Evolutionary conservation across 352 stramenopile genomes (phyloP).

Genomic region (Phytophthora sp.): DNA sequence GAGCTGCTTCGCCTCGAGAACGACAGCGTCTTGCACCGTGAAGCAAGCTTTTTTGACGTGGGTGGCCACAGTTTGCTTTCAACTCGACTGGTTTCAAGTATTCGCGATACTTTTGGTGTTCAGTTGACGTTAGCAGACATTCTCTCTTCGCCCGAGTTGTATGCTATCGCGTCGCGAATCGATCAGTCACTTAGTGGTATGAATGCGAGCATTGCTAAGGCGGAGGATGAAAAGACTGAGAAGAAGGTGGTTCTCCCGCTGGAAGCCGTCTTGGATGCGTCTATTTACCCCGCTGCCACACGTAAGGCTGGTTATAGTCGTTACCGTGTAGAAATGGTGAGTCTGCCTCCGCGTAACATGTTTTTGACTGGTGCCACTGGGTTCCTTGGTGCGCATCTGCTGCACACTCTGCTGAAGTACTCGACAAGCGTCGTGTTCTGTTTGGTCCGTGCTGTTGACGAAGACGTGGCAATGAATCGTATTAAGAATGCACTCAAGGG

Average conservation of each 20-base stretch:
- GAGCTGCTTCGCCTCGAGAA: constrained; percentile 71
- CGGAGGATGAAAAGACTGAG: constrained; percentile 9
- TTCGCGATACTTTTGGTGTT: constrained; percentile 67
- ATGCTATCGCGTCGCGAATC: constrained; percentile 62
- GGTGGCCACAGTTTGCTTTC: constrained; percentile 83
- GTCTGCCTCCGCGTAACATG: constrained; percentile 71
- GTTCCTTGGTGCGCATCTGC: constrained; percentile 88
- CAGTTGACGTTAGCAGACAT: constrained; percentile 83
- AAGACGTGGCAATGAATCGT: constrained; percentile 55
- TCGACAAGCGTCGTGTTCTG: constrained; percentile 83
- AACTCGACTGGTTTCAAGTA: constrained; percentile 72
- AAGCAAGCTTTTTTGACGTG: constrained; percentile 82
- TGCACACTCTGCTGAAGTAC: constrained; percentile 80
- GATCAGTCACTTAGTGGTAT: constrained; percentile 38
- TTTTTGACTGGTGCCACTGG: constrained; percentile 92
- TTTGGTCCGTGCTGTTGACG: constrained; percentile 71
- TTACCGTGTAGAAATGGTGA: constrained; percentile 80
- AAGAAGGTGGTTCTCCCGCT: constrained; percentile 68
- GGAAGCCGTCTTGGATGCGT: constrained; percentile 68
- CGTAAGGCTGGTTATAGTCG: constrained; percentile 80
- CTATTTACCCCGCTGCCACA: constrained; percentile 76
- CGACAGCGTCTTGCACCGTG: constrained; percentile 57
- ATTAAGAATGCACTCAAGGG: constrained; percentile 63
- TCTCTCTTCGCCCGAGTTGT: constrained; percentile 61
- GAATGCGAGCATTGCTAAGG: neutral